Conservation (phyloP, 1,284 basidiomycete genomes). For the Golubevia sp. region DNA sequence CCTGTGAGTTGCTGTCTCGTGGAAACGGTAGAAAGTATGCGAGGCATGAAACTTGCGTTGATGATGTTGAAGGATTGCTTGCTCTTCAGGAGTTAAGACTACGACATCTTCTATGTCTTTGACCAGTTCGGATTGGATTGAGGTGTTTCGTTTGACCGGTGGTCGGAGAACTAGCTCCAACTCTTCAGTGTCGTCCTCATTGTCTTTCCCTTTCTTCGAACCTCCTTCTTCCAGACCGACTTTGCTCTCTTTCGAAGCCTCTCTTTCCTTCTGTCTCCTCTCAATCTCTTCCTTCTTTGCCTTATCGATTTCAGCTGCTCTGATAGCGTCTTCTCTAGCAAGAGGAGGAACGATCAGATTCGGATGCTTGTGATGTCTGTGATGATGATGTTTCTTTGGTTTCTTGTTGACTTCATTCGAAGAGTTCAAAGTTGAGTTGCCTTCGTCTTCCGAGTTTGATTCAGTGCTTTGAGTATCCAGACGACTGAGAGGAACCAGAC, state of each 20-base stretch:
- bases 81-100: conserved; percentile 48
- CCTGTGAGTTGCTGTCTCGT: conserved; percentile 51
- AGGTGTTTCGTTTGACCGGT: conserved; percentile 29
- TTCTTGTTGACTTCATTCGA: not conserved
- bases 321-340: not conserved
- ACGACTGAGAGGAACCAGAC: not conserved
- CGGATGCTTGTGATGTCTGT: not conserved
- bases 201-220: not conserved
- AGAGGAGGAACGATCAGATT: not conserved
- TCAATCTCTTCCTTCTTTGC: not conserved
- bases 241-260: not conserved
- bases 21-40: conserved; percentile 56
- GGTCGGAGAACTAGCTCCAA: not conserved
- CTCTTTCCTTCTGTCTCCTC: not conserved
- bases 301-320: not conserved
- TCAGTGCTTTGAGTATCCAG: no score
- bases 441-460: not conserved
- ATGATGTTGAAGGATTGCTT: conserved; percentile 49
- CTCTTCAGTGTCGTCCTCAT: not conserved
- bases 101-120: conserved; percentile 45
- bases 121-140: conserved; percentile 44
- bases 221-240: not conserved
- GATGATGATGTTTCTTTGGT: not conserved
- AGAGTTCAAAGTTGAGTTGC: not conserved
- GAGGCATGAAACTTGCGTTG: conserved; percentile 54